Base-by-base conservation (phyloP, 495 filamentous ascomycete genomes). In the Barbatosphaeria neglecta region DNA sequence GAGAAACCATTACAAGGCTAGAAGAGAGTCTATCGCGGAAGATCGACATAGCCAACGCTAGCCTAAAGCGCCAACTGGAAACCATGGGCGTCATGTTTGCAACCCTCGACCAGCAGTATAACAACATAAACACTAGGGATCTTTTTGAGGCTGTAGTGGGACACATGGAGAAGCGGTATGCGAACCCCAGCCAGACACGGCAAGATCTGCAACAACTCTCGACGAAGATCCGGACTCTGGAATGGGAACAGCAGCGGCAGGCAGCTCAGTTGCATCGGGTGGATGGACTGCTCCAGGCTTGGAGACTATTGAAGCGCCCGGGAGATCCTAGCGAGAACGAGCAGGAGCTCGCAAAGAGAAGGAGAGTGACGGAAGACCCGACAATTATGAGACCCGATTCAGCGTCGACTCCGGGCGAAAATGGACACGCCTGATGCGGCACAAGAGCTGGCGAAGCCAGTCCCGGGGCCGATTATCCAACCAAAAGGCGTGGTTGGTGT, bases 101-200 rank as follows among this genome's bases (percentile, higher is more conserved):
- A 9, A 37, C 22, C 1, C 39, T 64, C 13, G 47, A 61, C 37
- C 37, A 49, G 9, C 53, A 49, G 6, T 63, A 40, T 20, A 57
- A 54, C 43, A 66, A 63, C 25, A 25, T 66, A 11, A 41, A 55
- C 16, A 61, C 61, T 15, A 53, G 51, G 20, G 31, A 47, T 1
- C 39, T 66, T 2, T 54, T 52, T 0, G 52, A 63, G 28, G 27
- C 41, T 13, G 53, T 64, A 5, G 50, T 61, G 0, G 55, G 53
- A 0, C 48, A 55, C 8, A 18, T 66, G 15, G 48, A 54, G 41
- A 43, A 46, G 1, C n/a, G 60, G 9, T 54, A 50, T 16, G 49
- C 59, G 2, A 46, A 45, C 4, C 23, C 45, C 2, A 35, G 35
- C 5, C 43, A 53, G 19, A n/a, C 55, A 1, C 17, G 17, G 2